A percentile compares a stretch with the other conserved stretches of the same genome.
phyloP scores from a whole-genome alignment of 2,329 filamentous ascomycete genomes.

The Penicillium sp. region DNA sequence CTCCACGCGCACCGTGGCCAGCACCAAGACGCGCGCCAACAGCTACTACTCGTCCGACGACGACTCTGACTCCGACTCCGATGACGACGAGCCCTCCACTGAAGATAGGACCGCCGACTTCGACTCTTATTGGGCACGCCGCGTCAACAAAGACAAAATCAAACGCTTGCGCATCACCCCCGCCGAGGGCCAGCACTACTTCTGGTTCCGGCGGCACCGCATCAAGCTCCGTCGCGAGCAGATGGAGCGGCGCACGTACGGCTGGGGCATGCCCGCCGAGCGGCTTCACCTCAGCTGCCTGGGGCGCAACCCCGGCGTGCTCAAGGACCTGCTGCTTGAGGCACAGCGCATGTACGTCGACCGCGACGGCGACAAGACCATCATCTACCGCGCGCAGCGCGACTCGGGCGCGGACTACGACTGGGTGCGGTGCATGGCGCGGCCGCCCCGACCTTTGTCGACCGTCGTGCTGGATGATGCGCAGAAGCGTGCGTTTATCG shows the following conservation, averaged over 20 bases:
- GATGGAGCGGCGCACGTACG: constrained; percentile 20
- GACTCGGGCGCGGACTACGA: constrained; percentile 17
- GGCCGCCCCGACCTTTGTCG: constrained; percentile 49
- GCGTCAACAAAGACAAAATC: constrained; percentile 34
- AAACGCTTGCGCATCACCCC: constrained; percentile 56
- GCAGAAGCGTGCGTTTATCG: constrained; percentile 49
- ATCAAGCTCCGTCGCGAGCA: constrained; percentile 38
- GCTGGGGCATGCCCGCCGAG: constrained; percentile 25
- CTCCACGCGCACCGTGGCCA: constrained; percentile 61
- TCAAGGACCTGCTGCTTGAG: constrained; percentile 33
- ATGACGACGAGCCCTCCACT: neutral
- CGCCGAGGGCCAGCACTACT: constrained; percentile 62
- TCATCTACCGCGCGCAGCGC: constrained; percentile 35
- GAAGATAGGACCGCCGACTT: too few species aligned
- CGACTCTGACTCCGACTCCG: too few species aligned
- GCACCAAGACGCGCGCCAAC: constrained; percentile 53
- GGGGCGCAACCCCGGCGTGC: constrained; percentile 30
- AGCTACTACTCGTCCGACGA: too few species aligned
- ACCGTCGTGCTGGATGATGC: constrained; percentile 52
- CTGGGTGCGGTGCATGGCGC: constrained; percentile 37
- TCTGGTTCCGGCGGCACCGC: constrained; percentile 60
- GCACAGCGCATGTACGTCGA: constrained; percentile 34
- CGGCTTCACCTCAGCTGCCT: constrained; percentile 32
- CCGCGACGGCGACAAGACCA: constrained; percentile 32
- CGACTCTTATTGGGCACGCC: constrained; percentile 39